phyloP scores from a whole-genome alignment of 1,139 yeast genomes.

The Scheffersomyces lignicola region DNA sequence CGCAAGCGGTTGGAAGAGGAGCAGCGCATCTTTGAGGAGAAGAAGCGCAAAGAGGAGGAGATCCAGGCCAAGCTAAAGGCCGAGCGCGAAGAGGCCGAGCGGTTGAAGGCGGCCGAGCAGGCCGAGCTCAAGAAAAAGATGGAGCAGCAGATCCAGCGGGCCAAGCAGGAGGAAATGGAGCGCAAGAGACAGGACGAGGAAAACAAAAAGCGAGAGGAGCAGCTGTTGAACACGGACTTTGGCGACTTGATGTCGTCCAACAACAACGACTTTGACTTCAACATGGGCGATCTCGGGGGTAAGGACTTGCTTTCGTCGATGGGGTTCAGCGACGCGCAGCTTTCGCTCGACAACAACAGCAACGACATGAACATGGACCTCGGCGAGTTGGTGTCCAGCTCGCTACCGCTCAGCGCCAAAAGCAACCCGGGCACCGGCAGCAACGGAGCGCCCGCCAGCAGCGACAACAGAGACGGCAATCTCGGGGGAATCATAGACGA shows the following conservation, averaged over 20 bases:
- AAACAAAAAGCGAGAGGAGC: conserved; percentile 12
- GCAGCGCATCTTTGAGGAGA: conserved; percentile 19
- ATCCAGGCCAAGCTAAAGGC: conserved; percentile 16
- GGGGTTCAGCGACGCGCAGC: background rate
- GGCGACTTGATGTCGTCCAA: conserved; percentile 12
- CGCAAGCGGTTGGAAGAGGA: conserved; percentile 18
- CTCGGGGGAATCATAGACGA: background rate
- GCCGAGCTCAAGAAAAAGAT: conserved; percentile 19
- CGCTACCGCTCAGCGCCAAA: conserved; percentile 5
- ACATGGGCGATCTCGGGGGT: conserved; percentile 22
- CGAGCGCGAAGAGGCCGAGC: conserved; percentile 16
- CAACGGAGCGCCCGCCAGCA: conserved; percentile 7
- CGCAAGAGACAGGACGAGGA: conserved; percentile 15
- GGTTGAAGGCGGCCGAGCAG: conserved; percentile 11
- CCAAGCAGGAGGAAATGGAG: conserved; percentile 16
- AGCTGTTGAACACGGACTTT: conserved; percentile 4
- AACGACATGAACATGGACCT: conserved; percentile 1
- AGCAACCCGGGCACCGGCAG: conserved; percentile 11
- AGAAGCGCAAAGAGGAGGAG: conserved; percentile 18
- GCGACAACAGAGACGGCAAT: background rate
- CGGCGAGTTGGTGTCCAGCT: background rate
- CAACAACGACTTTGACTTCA: conserved; percentile 28
- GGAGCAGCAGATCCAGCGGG: conserved; percentile 16
- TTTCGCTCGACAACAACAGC: background rate
- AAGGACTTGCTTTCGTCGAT: background rate